phyloP scores from a whole-genome alignment of 495 filamentous ascomycete species.

The Delitschia confertaspora region DNA sequence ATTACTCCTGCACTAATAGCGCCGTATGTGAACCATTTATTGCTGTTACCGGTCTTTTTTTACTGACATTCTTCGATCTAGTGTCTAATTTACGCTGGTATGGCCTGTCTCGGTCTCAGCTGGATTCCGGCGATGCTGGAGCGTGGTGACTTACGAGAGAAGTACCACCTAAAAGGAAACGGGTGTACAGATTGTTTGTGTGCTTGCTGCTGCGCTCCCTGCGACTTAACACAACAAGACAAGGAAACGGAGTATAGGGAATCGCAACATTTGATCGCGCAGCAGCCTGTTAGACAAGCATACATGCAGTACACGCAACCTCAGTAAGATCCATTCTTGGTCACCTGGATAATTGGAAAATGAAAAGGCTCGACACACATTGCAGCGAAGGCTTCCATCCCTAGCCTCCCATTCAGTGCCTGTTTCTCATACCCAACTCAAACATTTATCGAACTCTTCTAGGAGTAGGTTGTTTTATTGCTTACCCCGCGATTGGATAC shows the following conservation, averaged over 20 bases:
- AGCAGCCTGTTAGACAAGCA: conserved; percentile 10
- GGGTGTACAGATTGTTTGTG: conserved; percentile 43
- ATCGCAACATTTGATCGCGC: conserved; percentile 6
- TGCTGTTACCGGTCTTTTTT: neutral
- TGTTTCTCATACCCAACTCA: no score
- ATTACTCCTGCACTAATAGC: conserved; percentile 40
- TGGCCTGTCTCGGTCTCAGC: conserved; percentile 31
- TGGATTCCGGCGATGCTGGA: conserved; percentile 45
- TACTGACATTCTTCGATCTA: conserved; percentile 12
- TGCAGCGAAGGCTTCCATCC: no score
- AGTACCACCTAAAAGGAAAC: conserved; percentile 47
- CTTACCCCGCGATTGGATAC: no score
- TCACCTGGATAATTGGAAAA: no score
- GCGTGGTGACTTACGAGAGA: conserved; percentile 45
- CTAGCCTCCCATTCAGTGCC: no score
- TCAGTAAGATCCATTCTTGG: no score
- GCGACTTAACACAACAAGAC: conserved; percentile 46
- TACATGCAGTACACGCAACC: conserved; percentile 11
- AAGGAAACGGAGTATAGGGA: conserved; percentile 39
- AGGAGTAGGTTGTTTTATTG: no score
- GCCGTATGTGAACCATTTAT: conserved; percentile 35
- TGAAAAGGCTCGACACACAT: no score
- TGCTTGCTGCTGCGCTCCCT: conserved; percentile 45
- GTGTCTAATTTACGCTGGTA: conserved; percentile 23
- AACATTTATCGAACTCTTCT: no score